Percentiles rank a stretch among this genome's conserved stretches.
Conservation (phyloP, 2,329 filamentous ascomycete genomes). For the Diaporthe nobilis region DNA sequence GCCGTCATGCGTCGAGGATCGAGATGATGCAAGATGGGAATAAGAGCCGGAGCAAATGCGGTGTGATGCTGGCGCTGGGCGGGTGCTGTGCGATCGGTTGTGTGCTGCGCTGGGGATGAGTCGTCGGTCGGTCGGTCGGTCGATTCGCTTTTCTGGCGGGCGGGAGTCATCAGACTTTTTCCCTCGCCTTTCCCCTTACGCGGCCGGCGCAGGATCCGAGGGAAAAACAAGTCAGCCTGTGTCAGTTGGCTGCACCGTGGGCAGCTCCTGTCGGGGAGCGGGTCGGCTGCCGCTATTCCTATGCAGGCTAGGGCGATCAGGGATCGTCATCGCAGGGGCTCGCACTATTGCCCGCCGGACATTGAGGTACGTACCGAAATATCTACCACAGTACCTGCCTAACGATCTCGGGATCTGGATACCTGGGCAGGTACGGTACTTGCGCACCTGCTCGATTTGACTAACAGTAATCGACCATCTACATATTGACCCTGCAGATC, state of each 20-base stretch:
- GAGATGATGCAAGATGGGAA: slow-evolving; percentile 31
- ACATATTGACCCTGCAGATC: neutral
- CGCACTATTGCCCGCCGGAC: neutral
- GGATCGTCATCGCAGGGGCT: neutral
- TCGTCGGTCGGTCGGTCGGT: slow-evolving; percentile 29
- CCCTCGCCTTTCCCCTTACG: slow-evolving; percentile 9
- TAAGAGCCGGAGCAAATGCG: slow-evolving; percentile 27
- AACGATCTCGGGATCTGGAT: neutral
- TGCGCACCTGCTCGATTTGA: neutral
- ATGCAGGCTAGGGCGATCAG: neutral
- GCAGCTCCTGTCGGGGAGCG: neutral
- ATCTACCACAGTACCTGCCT: neutral
- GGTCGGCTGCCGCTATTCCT: neutral
- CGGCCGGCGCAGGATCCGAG: slow-evolving; percentile 32
- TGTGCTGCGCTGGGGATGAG: slow-evolving; percentile 34
- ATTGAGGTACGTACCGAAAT: neutral
- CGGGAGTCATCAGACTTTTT: slow-evolving; percentile 40
- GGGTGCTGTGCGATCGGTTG: slow-evolving; percentile 28
- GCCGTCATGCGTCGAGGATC: slow-evolving; percentile 19
- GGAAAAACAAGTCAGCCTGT: slow-evolving; percentile 14
- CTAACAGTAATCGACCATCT: neutral
- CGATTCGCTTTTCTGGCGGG: slow-evolving; percentile 32
- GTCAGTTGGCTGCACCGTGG: slow-evolving; percentile 8
- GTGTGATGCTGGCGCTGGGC: slow-evolving; percentile 33
- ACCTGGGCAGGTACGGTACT: neutral